A percentile compares a stretch with the other conserved stretches of the same genome.
phyloP scores from a whole-genome alignment of 2,329 filamentous ascomycete genomes.

The Neoascochyta sp. region DNA sequence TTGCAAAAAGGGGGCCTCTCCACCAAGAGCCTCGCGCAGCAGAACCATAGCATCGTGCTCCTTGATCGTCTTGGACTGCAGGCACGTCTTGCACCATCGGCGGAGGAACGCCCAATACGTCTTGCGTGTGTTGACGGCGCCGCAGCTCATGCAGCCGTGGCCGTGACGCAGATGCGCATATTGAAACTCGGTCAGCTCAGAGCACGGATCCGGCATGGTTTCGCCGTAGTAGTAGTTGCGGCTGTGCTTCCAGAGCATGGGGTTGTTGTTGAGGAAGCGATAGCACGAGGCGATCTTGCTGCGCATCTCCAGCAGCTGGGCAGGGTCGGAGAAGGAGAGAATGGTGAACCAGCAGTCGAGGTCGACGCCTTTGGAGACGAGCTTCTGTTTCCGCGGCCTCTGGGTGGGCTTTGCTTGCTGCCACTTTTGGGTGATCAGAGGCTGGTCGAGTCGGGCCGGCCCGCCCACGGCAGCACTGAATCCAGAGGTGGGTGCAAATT shows the following conservation, averaged over 20 bases:
- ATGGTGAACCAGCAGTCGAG: constrained; percentile 38
- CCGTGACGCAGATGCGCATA: constrained; percentile 41
- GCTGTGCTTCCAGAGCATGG: constrained; percentile 39
- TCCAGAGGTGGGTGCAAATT: no score
- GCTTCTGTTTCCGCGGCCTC: constrained; percentile 27
- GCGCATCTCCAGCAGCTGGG: constrained; percentile 35
- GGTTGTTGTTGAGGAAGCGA: constrained; percentile 33
- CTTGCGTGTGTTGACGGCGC: constrained; percentile 36
- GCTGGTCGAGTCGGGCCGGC: no score
- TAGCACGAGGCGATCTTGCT: constrained; percentile 35
- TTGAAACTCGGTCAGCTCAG: constrained; percentile 39
- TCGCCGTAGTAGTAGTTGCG: constrained; percentile 32
- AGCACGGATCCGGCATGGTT: constrained; percentile 33
- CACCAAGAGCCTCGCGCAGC: constrained; percentile 22
- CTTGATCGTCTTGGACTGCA: constrained; percentile 32
- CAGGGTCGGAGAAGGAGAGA: constrained; percentile 33
- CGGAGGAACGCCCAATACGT: constrained; percentile 44
- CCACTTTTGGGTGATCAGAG: constrained; percentile 17
- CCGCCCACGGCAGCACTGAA: no score
- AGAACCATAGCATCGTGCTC: constrained; percentile 29
- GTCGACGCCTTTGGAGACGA: constrained; percentile 25
- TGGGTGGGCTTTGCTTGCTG: constrained; percentile 25
- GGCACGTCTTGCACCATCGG: constrained; percentile 42
- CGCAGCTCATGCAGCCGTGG: constrained; percentile 40
- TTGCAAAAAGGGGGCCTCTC: constrained; percentile 27